Evolutionary conservation across 2,329 filamentous ascomycete genomes (phyloP).

Genomic region (Penicillium sp.): DNA sequence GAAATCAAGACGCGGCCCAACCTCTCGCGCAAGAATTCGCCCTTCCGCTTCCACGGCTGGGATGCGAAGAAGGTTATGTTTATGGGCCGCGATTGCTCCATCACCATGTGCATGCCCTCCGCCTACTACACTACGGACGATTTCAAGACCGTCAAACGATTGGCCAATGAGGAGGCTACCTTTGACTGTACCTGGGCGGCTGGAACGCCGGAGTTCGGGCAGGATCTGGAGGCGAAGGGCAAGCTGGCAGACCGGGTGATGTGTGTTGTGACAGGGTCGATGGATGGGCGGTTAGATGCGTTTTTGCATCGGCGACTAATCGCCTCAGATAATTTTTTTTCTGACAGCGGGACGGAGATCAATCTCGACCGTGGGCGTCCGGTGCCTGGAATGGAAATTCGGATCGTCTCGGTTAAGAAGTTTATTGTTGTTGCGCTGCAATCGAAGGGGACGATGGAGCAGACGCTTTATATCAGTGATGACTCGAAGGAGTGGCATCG

Average conservation of each 20-base stretch:
- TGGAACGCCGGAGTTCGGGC: conserved; percentile 68
- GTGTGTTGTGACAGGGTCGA: conserved; percentile 76
- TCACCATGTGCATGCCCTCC: conserved; percentile 66
- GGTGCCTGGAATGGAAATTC: conserved; percentile 74
- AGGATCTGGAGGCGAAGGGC: conserved; percentile 59
- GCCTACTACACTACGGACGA: conserved; percentile 81
- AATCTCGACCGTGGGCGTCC: conserved; percentile 74
- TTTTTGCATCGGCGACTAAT: conserved; percentile 59
- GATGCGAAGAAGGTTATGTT: conserved; percentile 87
- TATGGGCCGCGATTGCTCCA: conserved; percentile 71
- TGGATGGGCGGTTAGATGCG: conserved; percentile 71
- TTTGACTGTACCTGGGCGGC: conserved; percentile 88
- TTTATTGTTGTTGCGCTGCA: conserved; percentile 83
- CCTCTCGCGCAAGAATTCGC: conserved; percentile 50
- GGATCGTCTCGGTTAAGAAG: conserved; percentile 81
- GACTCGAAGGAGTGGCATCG: conserved; percentile 88
- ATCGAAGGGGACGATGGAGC: conserved; percentile 80
- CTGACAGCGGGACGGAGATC: conserved; percentile 68
- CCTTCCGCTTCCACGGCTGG: conserved; percentile 78
- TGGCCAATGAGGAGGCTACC: conserved; percentile 65
- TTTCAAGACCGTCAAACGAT: conserved; percentile 70
- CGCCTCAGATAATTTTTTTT: conserved; percentile 83
- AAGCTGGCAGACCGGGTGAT: conserved; percentile 73
- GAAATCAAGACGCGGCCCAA: conserved; percentile 63
- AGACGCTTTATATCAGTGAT: conserved; percentile 86